Percentiles rank a stretch among this genome's conserved stretches.
Conservation (phyloP, 139 green algal genomes). For the Picochlorum sp. region DNA sequence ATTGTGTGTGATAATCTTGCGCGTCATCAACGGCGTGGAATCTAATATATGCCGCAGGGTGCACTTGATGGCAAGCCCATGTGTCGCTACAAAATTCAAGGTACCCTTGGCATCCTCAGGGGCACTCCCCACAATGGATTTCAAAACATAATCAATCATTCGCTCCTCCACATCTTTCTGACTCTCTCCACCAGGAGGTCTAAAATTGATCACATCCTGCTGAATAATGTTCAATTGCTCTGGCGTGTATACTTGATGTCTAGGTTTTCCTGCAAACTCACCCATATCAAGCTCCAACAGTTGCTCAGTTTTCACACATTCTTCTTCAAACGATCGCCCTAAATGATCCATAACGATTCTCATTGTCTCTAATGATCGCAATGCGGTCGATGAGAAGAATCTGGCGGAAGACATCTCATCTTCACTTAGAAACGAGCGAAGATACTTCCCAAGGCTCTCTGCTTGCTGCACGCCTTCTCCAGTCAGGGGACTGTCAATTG, state of each 20-base stretch:
- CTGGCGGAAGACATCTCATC: neutral
- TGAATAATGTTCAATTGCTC: slow-evolving; percentile 4
- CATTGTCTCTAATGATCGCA: slow-evolving; percentile 25
- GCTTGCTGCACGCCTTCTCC: slow-evolving; percentile 15
- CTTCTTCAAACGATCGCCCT: neutral
- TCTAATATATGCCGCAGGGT: slow-evolving; percentile 15
- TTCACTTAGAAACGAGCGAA: neutral
- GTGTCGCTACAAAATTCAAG: slow-evolving; percentile 9
- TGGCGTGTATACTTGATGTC: slow-evolving; percentile 10
- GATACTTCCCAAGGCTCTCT: slow-evolving; percentile 4
- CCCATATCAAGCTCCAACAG: slow-evolving; percentile 31
- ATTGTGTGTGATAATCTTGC: slow-evolving; percentile 24
- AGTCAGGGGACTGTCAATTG: slow-evolving; percentile 21
- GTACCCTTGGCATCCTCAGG: neutral
- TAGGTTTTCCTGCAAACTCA: slow-evolving; percentile 14
- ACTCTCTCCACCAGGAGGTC: slow-evolving; percentile 22
- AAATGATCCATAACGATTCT: slow-evolving; percentile 3
- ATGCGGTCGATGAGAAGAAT: slow-evolving; percentile 24
- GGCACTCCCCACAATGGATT: slow-evolving; percentile 7
- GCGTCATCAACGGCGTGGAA: slow-evolving; percentile 11
- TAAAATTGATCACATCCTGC: slow-evolving; percentile 11
- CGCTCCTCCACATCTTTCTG: slow-evolving; percentile 29
- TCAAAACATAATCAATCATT: slow-evolving; percentile 18
- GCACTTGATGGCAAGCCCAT: slow-evolving; percentile 31
- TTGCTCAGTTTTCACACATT: neutral